phyloP scores from a whole-genome alignment of 305 asterid species.

The Solanum chacoense region DNA sequence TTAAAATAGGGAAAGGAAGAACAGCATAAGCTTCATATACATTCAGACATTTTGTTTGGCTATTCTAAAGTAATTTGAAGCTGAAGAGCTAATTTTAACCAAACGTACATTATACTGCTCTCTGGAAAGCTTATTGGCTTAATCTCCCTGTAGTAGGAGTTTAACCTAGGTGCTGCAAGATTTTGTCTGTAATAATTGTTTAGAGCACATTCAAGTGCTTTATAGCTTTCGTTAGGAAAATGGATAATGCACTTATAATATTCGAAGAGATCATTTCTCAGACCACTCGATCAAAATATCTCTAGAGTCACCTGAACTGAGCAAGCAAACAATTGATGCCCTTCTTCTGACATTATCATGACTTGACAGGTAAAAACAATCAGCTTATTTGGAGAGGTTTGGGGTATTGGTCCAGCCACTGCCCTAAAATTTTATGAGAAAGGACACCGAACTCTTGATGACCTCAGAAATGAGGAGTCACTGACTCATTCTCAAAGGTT shows the following conservation, averaged over 20 bases:
- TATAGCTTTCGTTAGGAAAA: neutral
- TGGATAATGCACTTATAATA: neutral
- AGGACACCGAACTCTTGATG: conserved; percentile 78
- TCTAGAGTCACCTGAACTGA: neutral
- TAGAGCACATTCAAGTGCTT: neutral
- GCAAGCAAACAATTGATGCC: neutral
- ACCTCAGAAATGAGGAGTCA: conserved; percentile 60
- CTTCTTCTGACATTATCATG: neutral
- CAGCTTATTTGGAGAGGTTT: conserved; percentile 91
- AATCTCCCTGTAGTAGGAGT: neutral
- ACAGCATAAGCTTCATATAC: neutral
- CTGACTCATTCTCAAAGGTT: conserved; percentile 66
- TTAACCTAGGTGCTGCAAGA: neutral
- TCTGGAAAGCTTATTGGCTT: neutral
- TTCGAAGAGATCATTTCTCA: neutral
- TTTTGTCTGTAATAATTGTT: neutral
- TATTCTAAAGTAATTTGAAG: neutral
- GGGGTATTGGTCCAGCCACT: conserved; percentile 96
- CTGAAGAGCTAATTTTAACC: neutral
- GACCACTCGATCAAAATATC: neutral
- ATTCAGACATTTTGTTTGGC: neutral
- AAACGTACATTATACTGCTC: neutral
- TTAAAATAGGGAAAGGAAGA: neutral
- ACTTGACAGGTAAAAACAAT: conserved; percentile 58
- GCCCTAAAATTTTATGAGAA: conserved; percentile 84